A percentile compares a stretch with the other conserved stretches of the same genome.
Conservation (phyloP, 2,329 filamentous ascomycete genomes). For the Fusarium keratoplasticum region DNA sequence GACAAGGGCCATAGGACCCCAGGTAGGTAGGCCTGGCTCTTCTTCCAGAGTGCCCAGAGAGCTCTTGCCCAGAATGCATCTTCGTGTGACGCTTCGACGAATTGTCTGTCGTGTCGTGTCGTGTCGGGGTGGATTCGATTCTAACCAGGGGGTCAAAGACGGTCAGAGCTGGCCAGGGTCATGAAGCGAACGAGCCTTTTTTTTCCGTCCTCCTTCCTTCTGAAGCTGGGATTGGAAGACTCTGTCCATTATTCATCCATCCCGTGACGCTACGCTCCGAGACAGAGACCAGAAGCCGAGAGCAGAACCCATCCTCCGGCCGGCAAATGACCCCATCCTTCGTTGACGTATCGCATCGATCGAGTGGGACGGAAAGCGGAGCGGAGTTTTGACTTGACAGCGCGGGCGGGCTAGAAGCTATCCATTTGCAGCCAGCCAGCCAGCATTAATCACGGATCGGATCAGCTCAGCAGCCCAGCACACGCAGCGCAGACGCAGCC, state of each 20-base stretch:
- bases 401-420: background rate
- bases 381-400: constrained; percentile 8
- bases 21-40: background rate
- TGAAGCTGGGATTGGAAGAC: constrained; percentile 1
- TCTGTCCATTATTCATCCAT: background rate
- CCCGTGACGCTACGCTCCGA: background rate
- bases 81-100: background rate
- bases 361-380: constrained; percentile 18
- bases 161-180: constrained; percentile 15
- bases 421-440: background rate
- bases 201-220: background rate
- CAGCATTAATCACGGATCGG: background rate
- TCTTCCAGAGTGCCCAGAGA: background rate
- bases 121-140: background rate
- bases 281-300: background rate
- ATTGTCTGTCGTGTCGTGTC: background rate
- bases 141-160: constrained; percentile 3
- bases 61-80: background rate
- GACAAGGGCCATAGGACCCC: background rate
- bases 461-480: background rate
- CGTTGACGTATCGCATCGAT: constrained; percentile 11
- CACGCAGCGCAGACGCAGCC: background rate
- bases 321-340: constrained; percentile 1
- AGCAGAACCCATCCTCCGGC: background rate
- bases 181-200: constrained; percentile 22